A percentile compares a stretch with the other conserved stretches of the same genome.
Conservation (phyloP, 2,329 filamentous ascomycete genomes). For the Dryadomyces sulphureus region DNA sequence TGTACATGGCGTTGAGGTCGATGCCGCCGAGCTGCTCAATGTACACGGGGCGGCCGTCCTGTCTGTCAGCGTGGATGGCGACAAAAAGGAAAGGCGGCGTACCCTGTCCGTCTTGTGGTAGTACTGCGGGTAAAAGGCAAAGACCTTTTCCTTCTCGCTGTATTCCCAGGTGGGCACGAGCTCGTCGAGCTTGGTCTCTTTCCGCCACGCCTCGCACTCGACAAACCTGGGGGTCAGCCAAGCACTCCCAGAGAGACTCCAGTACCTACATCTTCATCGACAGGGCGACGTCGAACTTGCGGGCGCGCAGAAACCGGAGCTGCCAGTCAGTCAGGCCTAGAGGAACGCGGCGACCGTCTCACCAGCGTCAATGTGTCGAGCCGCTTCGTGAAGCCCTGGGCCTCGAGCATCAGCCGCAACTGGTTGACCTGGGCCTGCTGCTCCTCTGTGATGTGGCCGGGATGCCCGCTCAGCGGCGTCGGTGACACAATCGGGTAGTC, state of each 20-base stretch:
- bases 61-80: no score
- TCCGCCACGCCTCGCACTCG: slow-evolving; percentile 82
- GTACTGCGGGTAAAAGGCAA: slow-evolving; percentile 92
- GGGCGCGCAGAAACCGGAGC: slow-evolving; percentile 81
- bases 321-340: slow-evolving; percentile 18
- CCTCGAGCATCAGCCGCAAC: slow-evolving; percentile 72
- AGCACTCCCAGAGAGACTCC: not conserved
- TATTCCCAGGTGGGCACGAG: slow-evolving; percentile 73
- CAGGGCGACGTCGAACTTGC: slow-evolving; percentile 81
- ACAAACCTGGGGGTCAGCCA: slow-evolving; percentile 52
- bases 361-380: slow-evolving; percentile 89
- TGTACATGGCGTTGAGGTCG: slow-evolving; percentile 77
- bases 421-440: slow-evolving; percentile 85
- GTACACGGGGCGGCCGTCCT: slow-evolving; percentile 95
- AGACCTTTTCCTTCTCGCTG: slow-evolving; percentile 67
- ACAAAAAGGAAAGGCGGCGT: slow-evolving; percentile 7
- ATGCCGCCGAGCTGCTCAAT: slow-evolving; percentile 94
- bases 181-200: slow-evolving; percentile 71
- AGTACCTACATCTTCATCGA: slow-evolving; percentile 71
- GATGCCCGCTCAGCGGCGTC: slow-evolving; percentile 58
- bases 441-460: slow-evolving; percentile 70
- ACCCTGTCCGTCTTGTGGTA: slow-evolving; percentile 95
- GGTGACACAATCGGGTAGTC: slow-evolving; percentile 75
- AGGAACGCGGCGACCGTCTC: slow-evolving; percentile 18
- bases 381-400: slow-evolving; percentile 64